Evolutionary conservation across 139 green algal genomes (phyloP), one percentile per base, ranked within the genome.

Genomic region (Coccomyxa sp.): DNA sequence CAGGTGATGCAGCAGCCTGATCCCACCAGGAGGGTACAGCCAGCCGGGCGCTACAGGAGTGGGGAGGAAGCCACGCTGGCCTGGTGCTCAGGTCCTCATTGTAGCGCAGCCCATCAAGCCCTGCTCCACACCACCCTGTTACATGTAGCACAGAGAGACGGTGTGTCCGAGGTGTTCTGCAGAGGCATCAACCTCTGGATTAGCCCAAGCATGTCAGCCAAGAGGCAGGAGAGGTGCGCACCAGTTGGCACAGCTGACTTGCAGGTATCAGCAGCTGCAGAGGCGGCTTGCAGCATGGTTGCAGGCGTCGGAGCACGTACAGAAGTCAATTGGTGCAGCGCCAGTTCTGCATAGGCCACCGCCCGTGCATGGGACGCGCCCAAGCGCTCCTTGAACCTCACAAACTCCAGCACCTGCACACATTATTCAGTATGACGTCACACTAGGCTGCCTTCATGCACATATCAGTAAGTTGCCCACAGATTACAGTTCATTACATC

Each of bases 371-470:
- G 89, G 6, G 89, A 88, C 18, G 78, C 64, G 14, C 82, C 78
- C 78, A 97, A 83, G 0, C 89, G 86, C 78, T 96, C 86, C 71
- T 87, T 88, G 76, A 97, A 97, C 8, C 84, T 85, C 1, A 91
- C 86, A 86, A 97, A 96, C 81, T 97, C 93, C 0, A 93, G 31
- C n/a, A 94, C 88, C 91, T 95, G 86, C 22, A 24, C 3, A 4
- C 1, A 29, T 34, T 18, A 31, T 33, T 35, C 7, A 68, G 40
- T 34, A 38, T 68, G 39, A 64, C 1, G 33, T 40, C 12, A 2
- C 29, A 2, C 64, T 54, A 33, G 10, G 0, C 58, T 36, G 68
- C 33, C 40, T 22, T 14, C 22, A 55, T 31, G 35, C 35, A 54
- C 3, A 75, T 27, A 6, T 34, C 44, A 12, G 24, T 1, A 33